Evolutionary conservation across 139 green algal genomes (phyloP).

Genomic region (Picochlorum sp.): DNA sequence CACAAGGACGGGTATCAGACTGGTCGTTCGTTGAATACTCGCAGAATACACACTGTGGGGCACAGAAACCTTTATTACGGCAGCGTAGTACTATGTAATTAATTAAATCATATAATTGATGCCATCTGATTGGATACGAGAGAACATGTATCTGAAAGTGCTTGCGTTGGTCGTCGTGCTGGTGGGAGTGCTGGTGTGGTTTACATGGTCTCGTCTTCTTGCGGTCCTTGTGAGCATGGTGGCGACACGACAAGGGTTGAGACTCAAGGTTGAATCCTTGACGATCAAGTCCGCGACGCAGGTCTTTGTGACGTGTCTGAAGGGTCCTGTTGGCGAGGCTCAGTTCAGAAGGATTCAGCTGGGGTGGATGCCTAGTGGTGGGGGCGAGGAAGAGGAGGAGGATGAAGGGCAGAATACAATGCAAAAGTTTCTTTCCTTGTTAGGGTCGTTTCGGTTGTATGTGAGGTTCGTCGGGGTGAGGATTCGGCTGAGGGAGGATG

Average conservation of each 20-base stretch:
- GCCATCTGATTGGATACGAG: too few relatives aligned
- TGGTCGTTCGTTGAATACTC: too few relatives aligned
- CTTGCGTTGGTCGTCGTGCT: not conserved
- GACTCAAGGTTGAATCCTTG: not conserved
- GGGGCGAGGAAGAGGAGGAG: not conserved
- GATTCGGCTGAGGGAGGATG: not conserved
- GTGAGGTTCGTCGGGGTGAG: not conserved
- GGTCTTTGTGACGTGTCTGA: not conserved
- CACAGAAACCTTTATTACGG: too few relatives aligned
- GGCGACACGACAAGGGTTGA: not conserved
- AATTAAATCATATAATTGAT: too few relatives aligned
- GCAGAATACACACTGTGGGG: too few relatives aligned
- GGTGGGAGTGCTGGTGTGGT: not conserved
- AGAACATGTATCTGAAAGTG: too few relatives aligned
- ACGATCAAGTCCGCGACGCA: not conserved
- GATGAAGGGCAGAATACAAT: not conserved
- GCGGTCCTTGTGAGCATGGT: not conserved
- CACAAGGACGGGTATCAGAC: too few relatives aligned
- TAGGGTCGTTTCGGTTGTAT: not conserved
- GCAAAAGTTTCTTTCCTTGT: not conserved
- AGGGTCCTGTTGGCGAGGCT: not conserved
- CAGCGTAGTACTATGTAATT: too few relatives aligned
- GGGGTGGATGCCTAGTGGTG: not conserved
- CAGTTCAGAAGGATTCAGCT: not conserved
- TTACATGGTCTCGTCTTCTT: not conserved